These are phyloP conservation scores for Colletotrichum limetticola DNA, from an alignment of 2,329 filamentous ascomycete species.

Conservation along the genomic window DNA sequence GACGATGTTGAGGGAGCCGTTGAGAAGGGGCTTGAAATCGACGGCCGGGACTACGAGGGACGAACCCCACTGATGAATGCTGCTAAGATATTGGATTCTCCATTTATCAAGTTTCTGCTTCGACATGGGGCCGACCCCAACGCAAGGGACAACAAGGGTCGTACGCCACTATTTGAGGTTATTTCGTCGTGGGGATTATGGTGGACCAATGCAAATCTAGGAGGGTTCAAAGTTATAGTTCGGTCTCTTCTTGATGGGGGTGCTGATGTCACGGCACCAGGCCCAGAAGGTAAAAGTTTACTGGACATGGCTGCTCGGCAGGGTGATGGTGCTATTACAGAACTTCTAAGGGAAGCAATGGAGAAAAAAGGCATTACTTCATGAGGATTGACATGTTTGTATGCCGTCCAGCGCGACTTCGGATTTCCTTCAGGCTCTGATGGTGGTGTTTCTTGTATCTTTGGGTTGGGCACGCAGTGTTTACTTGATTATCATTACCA, in stretches of 20 bases:
- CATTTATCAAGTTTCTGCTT: rapidly evolving
- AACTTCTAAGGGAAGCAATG: not conserved
- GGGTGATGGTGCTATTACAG: rapidly evolving
- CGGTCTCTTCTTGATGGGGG: not conserved
- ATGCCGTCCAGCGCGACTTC: not conserved
- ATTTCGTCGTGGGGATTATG: no score
- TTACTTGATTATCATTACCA: not conserved
- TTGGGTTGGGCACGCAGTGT: not conserved
- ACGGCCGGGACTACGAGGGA: not conserved
- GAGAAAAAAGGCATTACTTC: rapidly evolving
- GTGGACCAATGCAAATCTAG: no score
- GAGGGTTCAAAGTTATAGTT: no score
- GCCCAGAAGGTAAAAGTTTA: not conserved
- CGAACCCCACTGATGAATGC: not conserved
- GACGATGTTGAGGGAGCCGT: not conserved
- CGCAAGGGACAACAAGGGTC: not conserved
- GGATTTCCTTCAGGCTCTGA: not conserved
- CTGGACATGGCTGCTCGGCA: not conserved
- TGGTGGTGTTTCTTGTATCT: not conserved
- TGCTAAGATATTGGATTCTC: rapidly evolving
- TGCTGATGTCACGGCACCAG: not conserved
- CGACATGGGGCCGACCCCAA: not conserved
- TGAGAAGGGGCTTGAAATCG: not conserved
- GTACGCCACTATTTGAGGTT: not conserved
- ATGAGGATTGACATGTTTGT: not conserved